phyloP scores from a whole-genome alignment of 331 rosid genomes.

The Pyrus hybrid region DNA sequence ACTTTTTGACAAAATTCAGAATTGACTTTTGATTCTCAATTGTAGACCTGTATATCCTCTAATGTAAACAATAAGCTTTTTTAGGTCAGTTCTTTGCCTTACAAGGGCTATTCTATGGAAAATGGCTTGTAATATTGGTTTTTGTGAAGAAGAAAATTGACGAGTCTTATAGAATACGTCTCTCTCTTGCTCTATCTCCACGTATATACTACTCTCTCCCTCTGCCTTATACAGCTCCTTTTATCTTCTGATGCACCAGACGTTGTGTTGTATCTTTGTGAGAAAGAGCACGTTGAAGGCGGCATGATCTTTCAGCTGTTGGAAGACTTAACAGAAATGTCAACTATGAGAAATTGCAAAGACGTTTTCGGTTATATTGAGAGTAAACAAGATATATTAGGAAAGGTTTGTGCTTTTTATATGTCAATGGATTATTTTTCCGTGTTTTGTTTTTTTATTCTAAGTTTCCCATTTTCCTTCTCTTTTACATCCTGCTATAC shows the following conservation, averaged over 20 bases:
- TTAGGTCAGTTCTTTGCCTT: not conserved
- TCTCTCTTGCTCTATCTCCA: not conserved
- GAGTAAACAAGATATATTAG: conserved; percentile 86
- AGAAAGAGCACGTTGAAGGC: conserved; percentile 90
- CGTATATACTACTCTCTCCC: too few relatives aligned
- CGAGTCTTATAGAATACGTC: not conserved
- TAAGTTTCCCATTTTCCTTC: conserved; percentile 5
- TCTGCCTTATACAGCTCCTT: not conserved
- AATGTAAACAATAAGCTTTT: not conserved
- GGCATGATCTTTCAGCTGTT: conserved; percentile 96
- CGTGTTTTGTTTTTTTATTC: not conserved
- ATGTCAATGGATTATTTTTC: not conserved
- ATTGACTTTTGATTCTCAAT: not conserved
- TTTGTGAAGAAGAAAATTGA: not conserved
- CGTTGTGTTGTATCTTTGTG: conserved; percentile 88
- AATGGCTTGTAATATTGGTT: not conserved
- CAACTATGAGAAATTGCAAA: conserved; percentile 96
- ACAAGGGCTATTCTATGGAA: not conserved
- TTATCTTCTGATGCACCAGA: conserved; percentile 35
- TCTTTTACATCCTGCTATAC: conserved; percentile 6
- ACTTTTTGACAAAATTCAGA: not conserved
- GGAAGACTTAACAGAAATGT: conserved; percentile 98
- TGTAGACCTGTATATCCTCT: not conserved
- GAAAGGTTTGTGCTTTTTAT: conserved; percentile 50
- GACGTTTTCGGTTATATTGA: conserved; percentile 95